These are phyloP conservation scores for Tephrocybe sp. DNA, from an alignment of 768 basidiomycete genomes.

Conservation along the genomic window DNA sequence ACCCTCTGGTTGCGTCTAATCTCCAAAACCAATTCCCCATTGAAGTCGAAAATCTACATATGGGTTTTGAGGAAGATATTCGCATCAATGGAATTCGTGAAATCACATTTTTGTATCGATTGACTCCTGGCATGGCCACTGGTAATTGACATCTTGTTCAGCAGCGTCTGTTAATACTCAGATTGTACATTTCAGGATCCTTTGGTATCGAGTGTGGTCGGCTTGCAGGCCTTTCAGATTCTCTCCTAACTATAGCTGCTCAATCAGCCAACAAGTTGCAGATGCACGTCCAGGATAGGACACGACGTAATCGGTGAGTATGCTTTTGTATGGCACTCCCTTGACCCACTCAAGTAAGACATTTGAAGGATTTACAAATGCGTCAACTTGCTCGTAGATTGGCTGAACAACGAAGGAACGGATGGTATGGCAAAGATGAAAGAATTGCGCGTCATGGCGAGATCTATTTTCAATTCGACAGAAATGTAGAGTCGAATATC, in stretches of 20 bases:
- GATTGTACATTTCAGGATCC: conserved; percentile 46
- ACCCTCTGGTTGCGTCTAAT: conserved; percentile 78
- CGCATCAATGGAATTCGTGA: conserved; percentile 73
- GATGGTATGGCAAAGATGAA: background rate
- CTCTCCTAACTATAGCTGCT: conserved; percentile 62
- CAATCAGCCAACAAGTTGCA: conserved; percentile 57
- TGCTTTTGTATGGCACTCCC: no score
- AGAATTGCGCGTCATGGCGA: conserved; percentile 12
- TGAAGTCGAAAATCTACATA: conserved; percentile 78
- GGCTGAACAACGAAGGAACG: background rate
- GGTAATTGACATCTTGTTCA: conserved; percentile 26
- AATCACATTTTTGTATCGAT: conserved; percentile 84
- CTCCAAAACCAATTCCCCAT: conserved; percentile 58
- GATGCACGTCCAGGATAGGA: conserved; percentile 47
- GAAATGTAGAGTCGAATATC: conserved; percentile 4
- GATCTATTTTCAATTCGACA: conserved; percentile 12
- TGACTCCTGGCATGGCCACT: conserved; percentile 69
- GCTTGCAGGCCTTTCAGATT: conserved; percentile 79
- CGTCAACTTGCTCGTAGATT: conserved; percentile 10
- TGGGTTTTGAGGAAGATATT: conserved; percentile 75
- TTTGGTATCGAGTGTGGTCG: conserved; percentile 94
- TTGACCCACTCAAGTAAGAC: no score
- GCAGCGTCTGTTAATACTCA: background rate
- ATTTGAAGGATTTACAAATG: conserved; percentile 14
- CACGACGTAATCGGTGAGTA: conserved; percentile 49